Conservation (phyloP, 2,329 filamentous ascomycete species). For the Phaeosphaeria sp. region DNA sequence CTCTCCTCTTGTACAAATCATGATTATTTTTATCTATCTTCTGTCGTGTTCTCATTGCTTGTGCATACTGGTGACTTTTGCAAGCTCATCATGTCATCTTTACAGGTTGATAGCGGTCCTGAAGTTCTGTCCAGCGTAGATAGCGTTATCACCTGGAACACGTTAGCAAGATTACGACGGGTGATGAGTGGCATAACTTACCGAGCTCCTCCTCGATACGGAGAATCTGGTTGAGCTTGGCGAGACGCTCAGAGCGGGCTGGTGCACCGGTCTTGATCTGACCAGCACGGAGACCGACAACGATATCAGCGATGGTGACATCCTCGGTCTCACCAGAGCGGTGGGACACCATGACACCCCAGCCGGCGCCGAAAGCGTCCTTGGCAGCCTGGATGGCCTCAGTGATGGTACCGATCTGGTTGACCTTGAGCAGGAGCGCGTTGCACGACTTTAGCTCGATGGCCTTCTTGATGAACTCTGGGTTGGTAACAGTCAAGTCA, state of each 20-base stretch:
- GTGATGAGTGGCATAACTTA: neutral
- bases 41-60: neutral
- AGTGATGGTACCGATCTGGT: slow-evolving; percentile 98
- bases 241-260: slow-evolving; percentile 94
- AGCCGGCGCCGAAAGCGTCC: slow-evolving; percentile 91
- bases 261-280: slow-evolving; percentile 76
- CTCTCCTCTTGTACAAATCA: neutral
- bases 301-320: slow-evolving; percentile 98
- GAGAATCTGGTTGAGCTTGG: slow-evolving; percentile 99
- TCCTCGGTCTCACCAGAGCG: slow-evolving; percentile 99
- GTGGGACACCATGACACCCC: slow-evolving; percentile 99
- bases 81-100: neutral
- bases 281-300: slow-evolving; percentile 92
- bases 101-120: slow-evolving; percentile 81
- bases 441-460: slow-evolving; percentile 99
- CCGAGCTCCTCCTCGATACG: slow-evolving; percentile 97
- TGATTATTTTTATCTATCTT: neutral
- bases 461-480: slow-evolving; percentile 98
- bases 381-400: slow-evolving; percentile 99
- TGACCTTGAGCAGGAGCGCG: slow-evolving; percentile 97
- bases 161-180: slow-evolving; percentile 1
- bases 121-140: slow-evolving; percentile 94
- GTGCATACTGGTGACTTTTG: neutral
- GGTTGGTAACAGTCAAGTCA: slow-evolving; percentile 99
- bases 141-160: slow-evolving; percentile 66